Evolutionary conservation across 306 rosid species (phyloP), one percentile per base, ranked within the genome.

Genomic region (Spatholobus suberectus): DNA sequence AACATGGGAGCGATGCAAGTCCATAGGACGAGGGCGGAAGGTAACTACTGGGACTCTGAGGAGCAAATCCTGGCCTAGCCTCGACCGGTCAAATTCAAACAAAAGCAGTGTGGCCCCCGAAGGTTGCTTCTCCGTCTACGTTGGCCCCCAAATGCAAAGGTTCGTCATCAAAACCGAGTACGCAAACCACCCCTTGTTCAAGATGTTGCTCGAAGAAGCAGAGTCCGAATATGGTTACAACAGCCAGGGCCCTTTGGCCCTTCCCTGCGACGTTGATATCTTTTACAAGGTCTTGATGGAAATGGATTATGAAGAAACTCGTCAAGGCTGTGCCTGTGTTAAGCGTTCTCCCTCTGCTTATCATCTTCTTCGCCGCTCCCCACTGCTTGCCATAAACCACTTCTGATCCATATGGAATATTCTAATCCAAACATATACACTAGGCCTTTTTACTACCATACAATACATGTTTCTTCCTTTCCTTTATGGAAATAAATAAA

Each of bases 1-100:
- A 86, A 92, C 98, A 49, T 95, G 97, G 97, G 86, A 90, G 86
- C 78, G 94, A 67, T 95, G 98, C 92, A 95, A 91, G 82, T 66
- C 95, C n/a, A 71, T 94, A 54, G 94, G 98, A 20, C 52, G 88
- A 3, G 87, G 92, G 52, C 3, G 52, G n/a, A 46, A 46, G 52
- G 32, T n/a, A n/a, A 29, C 2, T 29, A 3, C 2, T 29, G 32
- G 32, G 32, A 29, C 32, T 29, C 2, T 1, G 32, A 29, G 92
- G 83, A 85, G 89, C 83, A 89, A 52, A 75, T 93, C 97, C 0
- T 91, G 96, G 85, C 84, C 92, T 0, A 37, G 58, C 55, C 51
- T 63, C 21, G 62, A 65, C 1, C 0, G 10, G 76, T 2, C 23
- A 6, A 47, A 52, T 5, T 35, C 27, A 9, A 46, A 29, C 14